Percentiles rank a stretch among this genome's conserved stretches.
phyloP scores from a whole-genome alignment of 192 early-diverging fungal genomes.

The Coemansia sp. region DNA sequence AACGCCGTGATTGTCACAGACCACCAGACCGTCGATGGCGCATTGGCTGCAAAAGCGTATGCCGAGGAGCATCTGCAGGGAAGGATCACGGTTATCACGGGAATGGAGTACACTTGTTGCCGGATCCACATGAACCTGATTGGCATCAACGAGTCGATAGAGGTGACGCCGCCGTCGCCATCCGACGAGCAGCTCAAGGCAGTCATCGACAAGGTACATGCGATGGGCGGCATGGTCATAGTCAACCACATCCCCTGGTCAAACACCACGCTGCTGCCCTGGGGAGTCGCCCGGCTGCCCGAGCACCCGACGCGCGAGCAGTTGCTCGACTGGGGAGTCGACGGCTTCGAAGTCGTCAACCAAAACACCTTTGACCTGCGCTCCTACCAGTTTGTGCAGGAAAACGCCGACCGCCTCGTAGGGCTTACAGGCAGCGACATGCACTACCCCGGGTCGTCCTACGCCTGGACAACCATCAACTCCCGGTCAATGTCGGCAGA shows the following conservation, averaged over 20 bases:
- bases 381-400: slow-evolving; percentile 55
- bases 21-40: slow-evolving; percentile 65
- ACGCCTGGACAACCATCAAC: slow-evolving; percentile 58
- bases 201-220: slow-evolving; percentile 60
- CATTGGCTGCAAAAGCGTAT: slow-evolving; percentile 58
- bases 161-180: slow-evolving; percentile 52
- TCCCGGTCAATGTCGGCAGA: slow-evolving; percentile 32
- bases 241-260: slow-evolving; percentile 81
- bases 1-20: slow-evolving; percentile 72
- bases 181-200: slow-evolving; percentile 55
- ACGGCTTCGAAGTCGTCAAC: slow-evolving; percentile 69
- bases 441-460: slow-evolving; percentile 56
- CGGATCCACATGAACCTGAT: slow-evolving; percentile 69
- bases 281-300: slow-evolving; percentile 58
- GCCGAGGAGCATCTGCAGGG: slow-evolving; percentile 39
- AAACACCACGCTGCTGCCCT: slow-evolving; percentile 59
- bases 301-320: slow-evolving; percentile 59
- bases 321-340: slow-evolving; percentile 65
- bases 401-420: slow-evolving; percentile 37
- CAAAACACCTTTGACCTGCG: slow-evolving; percentile 58
- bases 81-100: slow-evolving; percentile 34
- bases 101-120: slow-evolving; percentile 49
- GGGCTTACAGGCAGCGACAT: slow-evolving; percentile 60
- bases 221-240: slow-evolving; percentile 66
- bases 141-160: slow-evolving; percentile 62